Conservation (phyloP, 495 filamentous ascomycete genomes). For the Trichoderma reesei region DNA sequence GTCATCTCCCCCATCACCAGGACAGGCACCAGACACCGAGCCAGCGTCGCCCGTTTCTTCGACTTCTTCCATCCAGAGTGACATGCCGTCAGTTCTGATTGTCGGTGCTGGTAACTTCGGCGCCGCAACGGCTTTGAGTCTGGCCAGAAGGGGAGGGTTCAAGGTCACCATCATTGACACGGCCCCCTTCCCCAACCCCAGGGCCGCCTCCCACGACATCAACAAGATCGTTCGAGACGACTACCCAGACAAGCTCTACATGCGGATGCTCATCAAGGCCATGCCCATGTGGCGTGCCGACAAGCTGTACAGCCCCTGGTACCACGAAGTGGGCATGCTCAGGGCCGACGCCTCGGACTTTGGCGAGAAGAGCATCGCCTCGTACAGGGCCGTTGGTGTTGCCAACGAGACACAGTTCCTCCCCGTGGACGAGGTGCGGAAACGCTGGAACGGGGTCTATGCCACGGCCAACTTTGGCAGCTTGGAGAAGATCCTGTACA, state of each 20-base stretch:
- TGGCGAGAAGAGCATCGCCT: slow-evolving; percentile 20
- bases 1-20: neutral
- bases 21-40: neutral
- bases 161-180: slow-evolving; percentile 10
- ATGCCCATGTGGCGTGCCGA: slow-evolving; percentile 37
- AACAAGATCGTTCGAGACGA: slow-evolving; percentile 18
- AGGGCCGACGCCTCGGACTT: slow-evolving; percentile 29
- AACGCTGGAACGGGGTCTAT: slow-evolving; percentile 17
- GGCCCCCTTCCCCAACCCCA: slow-evolving; percentile 13
- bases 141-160: neutral
- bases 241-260: slow-evolving; percentile 13
- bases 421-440: slow-evolving; percentile 18
- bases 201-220: slow-evolving; percentile 21
- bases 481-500: slow-evolving; percentile 35
- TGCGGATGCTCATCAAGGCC: slow-evolving; percentile 29
- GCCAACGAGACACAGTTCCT: slow-evolving; percentile 27
- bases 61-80: neutral
- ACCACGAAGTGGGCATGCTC: slow-evolving; percentile 43
- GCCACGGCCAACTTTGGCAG: slow-evolving; percentile 23
- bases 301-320: slow-evolving; percentile 39
- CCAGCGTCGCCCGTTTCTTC: neutral
- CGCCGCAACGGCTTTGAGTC: slow-evolving; percentile 6
- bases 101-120: slow-evolving; percentile 12
- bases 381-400: slow-evolving; percentile 29
- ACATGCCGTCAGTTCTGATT: slow-evolving; percentile 8